These are phyloP conservation scores for Saturnispora hagleri DNA, from an alignment of 805 yeast species.

Conservation along the genomic window DNA sequence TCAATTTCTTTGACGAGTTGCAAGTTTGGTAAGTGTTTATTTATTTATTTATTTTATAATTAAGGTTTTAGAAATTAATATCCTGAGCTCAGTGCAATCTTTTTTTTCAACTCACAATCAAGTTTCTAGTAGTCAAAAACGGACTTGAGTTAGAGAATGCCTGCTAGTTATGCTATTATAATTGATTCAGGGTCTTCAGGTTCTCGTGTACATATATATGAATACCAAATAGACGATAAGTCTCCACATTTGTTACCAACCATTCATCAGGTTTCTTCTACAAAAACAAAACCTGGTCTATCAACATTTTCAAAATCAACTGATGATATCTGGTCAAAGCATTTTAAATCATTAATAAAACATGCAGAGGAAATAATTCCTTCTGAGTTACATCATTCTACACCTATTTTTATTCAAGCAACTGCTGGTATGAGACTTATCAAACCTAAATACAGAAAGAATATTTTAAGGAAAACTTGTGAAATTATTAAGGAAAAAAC, in stretches of 20 bases:
- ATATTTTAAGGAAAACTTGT: constrained; percentile 56
- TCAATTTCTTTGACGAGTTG: constrained; percentile 67
- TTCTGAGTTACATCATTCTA: constrained; percentile 41
- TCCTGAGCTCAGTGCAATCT: not conserved
- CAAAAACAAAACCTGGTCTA: constrained; percentile 75
- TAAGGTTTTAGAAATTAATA: not conserved
- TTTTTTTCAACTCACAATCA: not conserved
- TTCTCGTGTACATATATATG: constrained; percentile 74
- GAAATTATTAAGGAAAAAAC: constrained; percentile 42
- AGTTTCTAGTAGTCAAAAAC: not conserved
- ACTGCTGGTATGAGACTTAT: constrained; percentile 95
- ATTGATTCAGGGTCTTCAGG: constrained; percentile 96
- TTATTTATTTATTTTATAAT: not conserved
- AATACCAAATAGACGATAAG: constrained; percentile 44
- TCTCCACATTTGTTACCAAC: constrained; percentile 15
- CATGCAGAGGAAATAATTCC: constrained; percentile 73
- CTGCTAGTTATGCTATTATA: constrained; percentile 63
- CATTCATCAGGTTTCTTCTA: constrained; percentile 49
- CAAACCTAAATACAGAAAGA: constrained; percentile 41
- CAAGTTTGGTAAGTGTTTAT: constrained; percentile 48
- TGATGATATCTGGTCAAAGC: constrained; percentile 57
- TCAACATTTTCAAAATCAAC: constrained; percentile 54
- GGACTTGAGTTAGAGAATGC: not conserved
- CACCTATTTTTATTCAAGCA: constrained; percentile 87
- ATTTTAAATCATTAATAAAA: constrained; percentile 53